Evolutionary conservation across 2,329 filamentous ascomycete genomes (phyloP), one percentile per base, ranked within the genome.

Genomic region (Sordariomycetes sp.): DNA sequence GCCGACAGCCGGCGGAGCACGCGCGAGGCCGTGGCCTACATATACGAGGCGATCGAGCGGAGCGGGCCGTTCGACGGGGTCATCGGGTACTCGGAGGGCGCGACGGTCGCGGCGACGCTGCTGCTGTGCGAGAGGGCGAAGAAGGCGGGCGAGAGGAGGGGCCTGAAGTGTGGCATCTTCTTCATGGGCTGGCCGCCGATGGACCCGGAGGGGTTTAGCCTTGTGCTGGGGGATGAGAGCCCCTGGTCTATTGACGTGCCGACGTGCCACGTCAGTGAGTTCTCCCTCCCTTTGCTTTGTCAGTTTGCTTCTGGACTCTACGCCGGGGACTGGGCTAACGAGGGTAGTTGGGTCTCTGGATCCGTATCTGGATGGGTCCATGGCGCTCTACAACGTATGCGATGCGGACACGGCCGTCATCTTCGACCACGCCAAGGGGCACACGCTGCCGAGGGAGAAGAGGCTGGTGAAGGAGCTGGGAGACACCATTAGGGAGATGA

Each of bases 361-460:
- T 62, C 83, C 82, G 0, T 86, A 85, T 62, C 74, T 85, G 2
- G 73, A 82, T 37, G 82, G 83, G 0, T 79, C 80, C 2, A 76
- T 85, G 71, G 80, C 82, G 0, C 72, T 86, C 3, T 85, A 79
- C 69, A 82, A 83, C 62, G 74, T 84, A 25, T 87, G 82, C 62
- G 79, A 85, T 53, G 76, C 76, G 0, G 82, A 86, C 59, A 77
- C 71, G 1, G 82, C 82, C 0, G 73, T 76, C 37, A 72, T 86
- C n/a, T 86, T 86, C 60, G 83, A 87, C 62, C 82, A 85, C 61
- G 83, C 81, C 4, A 85, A 85, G 64, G 83, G 83, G 0, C 83
- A 87, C 64, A 85, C 80, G 0, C 70, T 86, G 4, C 83, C 83
- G 0, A 71, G 81, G 60, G 79, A 81, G 58, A 72, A 71, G 58